A percentile compares a stretch with the other conserved stretches of the same genome.
Evolutionary conservation across 257 asterid species (phyloP).

Genomic region (Plantago ovata): DNA sequence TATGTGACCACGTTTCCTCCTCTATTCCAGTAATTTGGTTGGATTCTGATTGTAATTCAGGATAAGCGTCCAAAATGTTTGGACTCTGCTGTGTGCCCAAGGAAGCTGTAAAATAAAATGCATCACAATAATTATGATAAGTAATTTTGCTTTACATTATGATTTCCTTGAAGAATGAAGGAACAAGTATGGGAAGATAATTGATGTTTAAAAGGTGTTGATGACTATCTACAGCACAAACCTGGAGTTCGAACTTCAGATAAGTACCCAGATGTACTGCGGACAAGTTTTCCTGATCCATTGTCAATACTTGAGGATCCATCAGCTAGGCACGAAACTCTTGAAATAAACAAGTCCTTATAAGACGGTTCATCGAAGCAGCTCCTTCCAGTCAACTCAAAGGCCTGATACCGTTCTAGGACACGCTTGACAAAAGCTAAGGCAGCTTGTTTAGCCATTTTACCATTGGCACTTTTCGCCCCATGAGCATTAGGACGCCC

Average conservation of each 20-base stretch:
- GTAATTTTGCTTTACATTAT: neutral
- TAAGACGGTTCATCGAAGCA: slow-evolving; percentile 69
- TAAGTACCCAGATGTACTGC: slow-evolving; percentile 47
- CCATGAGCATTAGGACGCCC: slow-evolving; percentile 80
- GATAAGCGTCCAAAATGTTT: slow-evolving; percentile 47
- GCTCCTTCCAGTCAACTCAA: slow-evolving; percentile 65
- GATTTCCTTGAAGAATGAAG: neutral
- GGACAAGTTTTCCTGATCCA: slow-evolving; percentile 45
- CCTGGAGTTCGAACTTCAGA: slow-evolving; percentile 71
- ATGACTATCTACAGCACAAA: slow-evolving; percentile 19
- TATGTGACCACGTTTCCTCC: slow-evolving; percentile 56
- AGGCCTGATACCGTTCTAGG: slow-evolving; percentile 65
- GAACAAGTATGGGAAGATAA: neutral
- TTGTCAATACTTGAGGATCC: slow-evolving; percentile 43
- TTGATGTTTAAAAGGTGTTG: slow-evolving; percentile 18
- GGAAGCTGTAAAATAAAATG: slow-evolving; percentile 47
- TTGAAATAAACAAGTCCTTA: slow-evolving; percentile 68
- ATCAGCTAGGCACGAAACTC: slow-evolving; percentile 47
- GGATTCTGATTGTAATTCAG: slow-evolving; percentile 45
- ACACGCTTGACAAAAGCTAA: slow-evolving; percentile 76
- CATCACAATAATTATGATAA: neutral
- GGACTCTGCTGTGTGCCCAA: slow-evolving; percentile 60
- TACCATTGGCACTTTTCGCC: slow-evolving; percentile 78
- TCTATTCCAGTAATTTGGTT: slow-evolving; percentile 46
- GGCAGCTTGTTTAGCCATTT: slow-evolving; percentile 84